Base-by-base conservation (phyloP, 192 early-diverging fungal species). In the Piromyces finnis region DNA sequence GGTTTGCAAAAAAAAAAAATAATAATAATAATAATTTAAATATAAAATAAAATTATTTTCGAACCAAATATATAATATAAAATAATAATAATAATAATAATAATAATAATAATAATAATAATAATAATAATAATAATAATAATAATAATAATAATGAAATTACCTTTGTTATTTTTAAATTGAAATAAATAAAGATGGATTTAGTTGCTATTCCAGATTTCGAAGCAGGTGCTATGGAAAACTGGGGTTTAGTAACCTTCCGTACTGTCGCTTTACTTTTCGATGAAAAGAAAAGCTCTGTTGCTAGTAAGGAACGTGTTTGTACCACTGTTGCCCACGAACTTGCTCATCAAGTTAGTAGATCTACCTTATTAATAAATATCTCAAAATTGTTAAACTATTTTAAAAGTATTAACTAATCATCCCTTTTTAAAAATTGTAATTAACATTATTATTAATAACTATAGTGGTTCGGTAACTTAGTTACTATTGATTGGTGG, bases 401-500 rank as follows among this genome's bases (percentile, higher is more conserved):
- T n/a, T n/a, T n/a, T n/a, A n/a, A n/a, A n/a, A n/a, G n/a, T n/a
- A n/a, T n/a, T n/a, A n/a, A n/a, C n/a, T n/a, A n/a, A n/a, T n/a
- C n/a, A n/a, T n/a, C n/a, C n/a, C n/a, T n/a, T n/a, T n/a, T n/a
- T n/a, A n/a, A n/a, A n/a, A n/a, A n/a, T n/a, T n/a, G n/a, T n/a
- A n/a, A n/a, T n/a, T n/a, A n/a, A n/a, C n/a, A n/a, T n/a, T n/a
- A n/a, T n/a, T n/a, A n/a, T n/a, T 81, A 18, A 82, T 79, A 84
- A 36, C 0, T 28, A 36, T 79, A 32, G 79, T 68, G 51, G 51
- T 97, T 98, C 81, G 97, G 97, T 68, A 98, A 98, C 87, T 85
- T 98, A 79, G 95, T 97, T 18, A 97, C 96, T 12, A 96, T 95
- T 93, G 92, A 94, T 83, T 97, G 95, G 96, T 98, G 96, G 96